These are phyloP conservation scores for Pyricularia pennisetigena DNA, from an alignment of 2,329 filamentous ascomycete genomes.

Conservation along the genomic window DNA sequence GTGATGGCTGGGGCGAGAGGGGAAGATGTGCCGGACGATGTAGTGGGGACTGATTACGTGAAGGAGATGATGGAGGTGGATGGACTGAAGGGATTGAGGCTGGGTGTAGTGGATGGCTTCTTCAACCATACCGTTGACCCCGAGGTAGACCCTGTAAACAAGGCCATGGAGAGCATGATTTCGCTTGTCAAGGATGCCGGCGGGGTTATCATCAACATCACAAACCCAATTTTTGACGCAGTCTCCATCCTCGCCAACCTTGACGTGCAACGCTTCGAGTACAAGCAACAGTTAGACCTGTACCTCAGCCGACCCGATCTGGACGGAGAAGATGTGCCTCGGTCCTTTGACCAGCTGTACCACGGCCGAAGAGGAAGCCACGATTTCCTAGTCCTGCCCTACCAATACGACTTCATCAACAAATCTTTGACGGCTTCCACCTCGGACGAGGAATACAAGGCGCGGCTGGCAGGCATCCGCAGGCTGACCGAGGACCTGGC, in stretches of 20 bases:
- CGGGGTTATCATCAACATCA: constrained; percentile 39
- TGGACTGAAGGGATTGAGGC: constrained; percentile 17
- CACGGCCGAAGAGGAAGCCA: constrained; percentile 15
- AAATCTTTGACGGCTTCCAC: constrained; percentile 41
- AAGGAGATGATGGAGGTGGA: constrained; percentile 8
- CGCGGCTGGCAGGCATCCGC: constrained; percentile 35
- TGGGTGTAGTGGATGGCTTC: constrained; percentile 37
- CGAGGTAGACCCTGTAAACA: constrained; percentile 49
- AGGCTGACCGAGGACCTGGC: constrained; percentile 40
- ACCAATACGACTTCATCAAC: constrained; percentile 45
- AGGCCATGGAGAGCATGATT: constrained; percentile 37
- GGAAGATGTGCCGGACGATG: constrained; percentile 33
- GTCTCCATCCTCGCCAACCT: constrained; percentile 32
- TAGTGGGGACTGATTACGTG: constrained; percentile 35
- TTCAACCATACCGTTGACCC: constrained; percentile 39
- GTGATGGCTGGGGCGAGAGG: constrained; percentile 42
- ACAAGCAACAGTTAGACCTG: constrained; percentile 39
- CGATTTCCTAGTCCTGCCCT: constrained; percentile 49
- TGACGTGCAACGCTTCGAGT: constrained; percentile 54
- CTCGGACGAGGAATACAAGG: constrained; percentile 30
- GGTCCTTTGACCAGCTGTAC: constrained; percentile 38
- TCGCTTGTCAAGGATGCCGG: constrained; percentile 33
- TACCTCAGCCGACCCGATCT: constrained; percentile 41
- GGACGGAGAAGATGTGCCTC: constrained; percentile 24
- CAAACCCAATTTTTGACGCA: constrained; percentile 38